Percentiles rank a stretch among this genome's conserved stretches.
Evolutionary conservation across 352 stramenopile species (phyloP).

Genomic region (Albugo laibachii): DNA sequence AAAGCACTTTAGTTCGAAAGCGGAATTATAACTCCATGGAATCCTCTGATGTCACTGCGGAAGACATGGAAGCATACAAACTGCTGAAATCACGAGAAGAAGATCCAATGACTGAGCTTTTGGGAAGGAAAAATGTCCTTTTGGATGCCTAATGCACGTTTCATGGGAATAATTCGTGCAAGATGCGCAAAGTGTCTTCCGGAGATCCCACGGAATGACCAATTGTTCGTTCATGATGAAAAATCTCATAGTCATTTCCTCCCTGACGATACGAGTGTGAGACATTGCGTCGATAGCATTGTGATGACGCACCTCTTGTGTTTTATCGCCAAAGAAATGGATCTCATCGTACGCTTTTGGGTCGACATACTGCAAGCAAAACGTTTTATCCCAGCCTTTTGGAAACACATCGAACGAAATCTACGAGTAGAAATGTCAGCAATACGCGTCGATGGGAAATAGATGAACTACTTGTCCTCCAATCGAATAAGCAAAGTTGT

Average conservation of each 20-base stretch:
- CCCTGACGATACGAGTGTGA: slow-evolving; percentile 21
- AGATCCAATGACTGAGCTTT: slow-evolving; percentile 89
- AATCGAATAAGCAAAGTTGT: slow-evolving; percentile 96
- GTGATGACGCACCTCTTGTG: slow-evolving; percentile 57
- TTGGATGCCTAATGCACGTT: neutral
- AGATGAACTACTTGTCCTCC: slow-evolving; percentile 65
- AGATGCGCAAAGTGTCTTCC: slow-evolving; percentile 93
- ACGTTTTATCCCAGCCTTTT: slow-evolving; percentile 98
- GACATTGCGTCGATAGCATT: neutral
- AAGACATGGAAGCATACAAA: slow-evolving; percentile 94
- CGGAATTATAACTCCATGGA: slow-evolving; percentile 90
- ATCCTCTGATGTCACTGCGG: slow-evolving; percentile 80
- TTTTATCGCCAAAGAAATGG: slow-evolving; percentile 99
- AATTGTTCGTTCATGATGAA: slow-evolving; percentile 88
- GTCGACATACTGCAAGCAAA: slow-evolving; percentile 89
- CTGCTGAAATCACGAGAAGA: slow-evolving; percentile 71
- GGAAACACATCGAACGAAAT: slow-evolving; percentile 99
- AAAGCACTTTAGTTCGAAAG: slow-evolving; percentile 55
- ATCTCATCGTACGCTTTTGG: slow-evolving; percentile 95
- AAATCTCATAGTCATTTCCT: slow-evolving; percentile 99
- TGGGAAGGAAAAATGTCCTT: slow-evolving; percentile 12
- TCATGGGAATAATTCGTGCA: slow-evolving; percentile 91
- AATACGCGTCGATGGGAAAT: neutral
- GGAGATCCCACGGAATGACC: slow-evolving; percentile 92
- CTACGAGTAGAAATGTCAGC: slow-evolving; percentile 12